Base-by-base conservation (phyloP, 2,329 filamentous ascomycete genomes). In the Drechslerella stenobrocha region DNA sequence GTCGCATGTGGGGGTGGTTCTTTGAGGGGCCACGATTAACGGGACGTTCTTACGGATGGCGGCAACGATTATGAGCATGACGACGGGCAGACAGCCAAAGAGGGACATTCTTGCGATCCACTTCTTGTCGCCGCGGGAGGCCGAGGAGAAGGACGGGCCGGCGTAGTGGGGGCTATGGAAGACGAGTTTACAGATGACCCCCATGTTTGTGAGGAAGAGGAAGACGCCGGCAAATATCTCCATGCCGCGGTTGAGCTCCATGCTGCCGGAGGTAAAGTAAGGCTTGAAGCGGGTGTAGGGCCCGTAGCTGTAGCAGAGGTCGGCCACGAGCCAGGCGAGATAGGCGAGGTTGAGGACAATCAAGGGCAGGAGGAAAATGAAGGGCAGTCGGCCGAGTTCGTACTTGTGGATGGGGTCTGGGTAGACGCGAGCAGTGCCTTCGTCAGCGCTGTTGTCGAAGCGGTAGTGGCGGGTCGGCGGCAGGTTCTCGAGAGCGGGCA, bases 191-290 rank as follows among this genome's bases (percentile, higher is more conserved):
- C 63, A 67, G 30, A 67, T 46, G 5, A 67, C 45, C 13, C 53
- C 63, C 63, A 67, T 67, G 20, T 67, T 67, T 8, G 63, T 67
- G 32, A 67, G 34, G 18, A 67, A 67, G 34, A 67, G 55, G 26
- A 67, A 67, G 9, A 67, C 63, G 4, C 63, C 63, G 13, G 63
- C 63, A 26, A 67, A 67, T 26, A 67, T 67, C 28, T 67, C 48
- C 63, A 67, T 67, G 15, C 63, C 63, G 3, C 55, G 53, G 55
- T 67, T 67, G 34, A 67, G 40, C 7, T 65, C 45, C 20, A 48
- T 50, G 28, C 23, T 35, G 5, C 45, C 34, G 8, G 48, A 44
- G 13, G 63, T 53, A 20, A 67, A 67, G 45, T 67, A 67, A 13
- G 44, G 20, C 46, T 67, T 67, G 50, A 55, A 67, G 28, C 63